Evolutionary conservation across 192 early-diverging fungal species (phyloP).

Genomic region (Coemansia nantahalensis): DNA sequence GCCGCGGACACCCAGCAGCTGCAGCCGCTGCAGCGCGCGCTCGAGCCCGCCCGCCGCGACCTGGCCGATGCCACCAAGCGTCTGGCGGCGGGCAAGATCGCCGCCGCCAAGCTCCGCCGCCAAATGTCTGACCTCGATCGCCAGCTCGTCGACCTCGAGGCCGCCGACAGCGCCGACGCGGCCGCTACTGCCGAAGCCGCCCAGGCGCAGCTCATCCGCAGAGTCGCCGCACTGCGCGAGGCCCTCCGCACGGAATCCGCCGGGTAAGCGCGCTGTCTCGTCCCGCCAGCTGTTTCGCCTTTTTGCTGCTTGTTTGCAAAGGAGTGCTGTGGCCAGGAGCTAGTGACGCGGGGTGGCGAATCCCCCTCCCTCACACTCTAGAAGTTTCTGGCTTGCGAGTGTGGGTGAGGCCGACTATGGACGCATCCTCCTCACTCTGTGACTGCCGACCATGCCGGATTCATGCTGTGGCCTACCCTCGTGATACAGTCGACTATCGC

Average conservation of each 20-base stretch:
- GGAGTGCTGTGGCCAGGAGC: too few species aligned
- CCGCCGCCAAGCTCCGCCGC: slow-evolving; percentile 5
- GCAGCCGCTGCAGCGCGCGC: slow-evolving; percentile 9
- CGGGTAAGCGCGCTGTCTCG: too few species aligned
- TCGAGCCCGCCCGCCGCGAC: slow-evolving; percentile 18
- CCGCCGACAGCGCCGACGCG: not conserved
- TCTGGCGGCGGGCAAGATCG: not conserved
- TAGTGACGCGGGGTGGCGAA: too few species aligned
- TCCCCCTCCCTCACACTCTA: too few species aligned
- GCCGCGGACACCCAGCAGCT: slow-evolving; percentile 1
- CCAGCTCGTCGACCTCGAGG: not conserved
- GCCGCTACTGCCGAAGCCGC: not conserved
- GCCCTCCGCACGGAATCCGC: not conserved
- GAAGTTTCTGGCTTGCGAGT: too few species aligned
- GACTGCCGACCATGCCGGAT: too few species aligned
- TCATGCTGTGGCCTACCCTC: too few species aligned
- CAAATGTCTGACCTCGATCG: slow-evolving; percentile 6
- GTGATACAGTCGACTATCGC: too few species aligned
- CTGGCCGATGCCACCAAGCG: slow-evolving; percentile 9
- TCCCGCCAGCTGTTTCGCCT: too few species aligned
- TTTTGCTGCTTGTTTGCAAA: too few species aligned
- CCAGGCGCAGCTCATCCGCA: slow-evolving; percentile 6
- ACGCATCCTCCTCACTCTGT: too few species aligned
- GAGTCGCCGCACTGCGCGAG: slow-evolving; percentile 8
- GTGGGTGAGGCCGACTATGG: too few species aligned